Conservation (phyloP, 371 early-diverging fungal species). For the Vairimorpha necatrix region DNA sequence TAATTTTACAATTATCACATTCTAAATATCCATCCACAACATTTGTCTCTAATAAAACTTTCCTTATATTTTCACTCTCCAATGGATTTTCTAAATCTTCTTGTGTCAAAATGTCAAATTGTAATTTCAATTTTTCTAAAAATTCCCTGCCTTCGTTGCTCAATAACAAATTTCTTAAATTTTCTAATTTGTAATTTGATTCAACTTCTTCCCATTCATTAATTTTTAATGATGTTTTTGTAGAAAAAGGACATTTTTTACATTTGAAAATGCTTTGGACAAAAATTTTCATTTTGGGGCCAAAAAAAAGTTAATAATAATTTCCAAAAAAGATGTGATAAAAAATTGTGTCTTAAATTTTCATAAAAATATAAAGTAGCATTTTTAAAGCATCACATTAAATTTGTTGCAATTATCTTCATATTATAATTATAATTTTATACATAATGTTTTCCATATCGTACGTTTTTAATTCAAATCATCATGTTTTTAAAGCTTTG, state of each 20-base stretch:
- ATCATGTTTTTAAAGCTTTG: too few species aligned
- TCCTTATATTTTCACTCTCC: constrained; percentile 12
- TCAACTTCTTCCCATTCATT: not conserved
- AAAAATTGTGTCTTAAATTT: too few species aligned
- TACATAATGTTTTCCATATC: not conserved
- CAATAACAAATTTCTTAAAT: not conserved
- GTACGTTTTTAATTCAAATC: too few species aligned
- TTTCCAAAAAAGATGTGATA: too few species aligned
- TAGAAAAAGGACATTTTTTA: constrained; percentile 31
- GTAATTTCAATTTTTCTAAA: not conserved
- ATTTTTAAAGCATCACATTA: not conserved
- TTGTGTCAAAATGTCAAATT: not conserved
- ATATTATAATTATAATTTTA: not conserved
- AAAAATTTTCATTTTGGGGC: constrained; percentile 27
- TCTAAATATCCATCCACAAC: constrained; percentile 13
- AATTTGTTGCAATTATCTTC: not conserved
- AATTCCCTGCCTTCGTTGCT: not conserved
- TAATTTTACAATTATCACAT: constrained; percentile 20
- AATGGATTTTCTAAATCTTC: not conserved
- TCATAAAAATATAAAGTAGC: not conserved
- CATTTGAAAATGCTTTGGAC: constrained; percentile 27
- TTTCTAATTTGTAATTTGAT: not conserved
- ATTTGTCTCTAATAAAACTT: constrained; percentile 27
- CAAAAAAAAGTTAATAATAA: not conserved
- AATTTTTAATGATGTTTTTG: not conserved